A percentile compares a stretch with the other conserved stretches of the same genome.
Conservation (phyloP, 176 grass and related monocot genomes). For the Triticum monococcum region DNA sequence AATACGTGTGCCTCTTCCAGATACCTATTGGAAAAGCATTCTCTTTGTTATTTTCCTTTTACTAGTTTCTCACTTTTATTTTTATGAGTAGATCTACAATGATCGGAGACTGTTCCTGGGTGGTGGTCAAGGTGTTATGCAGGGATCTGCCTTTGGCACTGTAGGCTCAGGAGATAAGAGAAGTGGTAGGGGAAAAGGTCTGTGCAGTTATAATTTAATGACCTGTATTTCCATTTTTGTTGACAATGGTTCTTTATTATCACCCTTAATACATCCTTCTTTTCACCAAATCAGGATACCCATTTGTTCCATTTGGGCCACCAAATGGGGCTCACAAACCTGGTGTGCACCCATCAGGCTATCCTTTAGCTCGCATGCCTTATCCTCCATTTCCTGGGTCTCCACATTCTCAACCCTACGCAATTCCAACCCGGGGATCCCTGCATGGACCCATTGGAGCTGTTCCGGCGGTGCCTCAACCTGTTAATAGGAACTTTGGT, state of each 20-base stretch:
- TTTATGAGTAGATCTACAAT: slow-evolving; percentile 76
- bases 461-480: slow-evolving; percentile 69
- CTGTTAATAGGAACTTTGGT: slow-evolving; percentile 79
- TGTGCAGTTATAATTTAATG: neutral
- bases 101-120: slow-evolving; percentile 85
- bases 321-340: slow-evolving; percentile 76
- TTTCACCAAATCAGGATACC: slow-evolving; percentile 41
- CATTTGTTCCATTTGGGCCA: slow-evolving; percentile 82
- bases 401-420: slow-evolving; percentile 95
- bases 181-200: slow-evolving; percentile 79
- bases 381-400: slow-evolving; percentile 80
- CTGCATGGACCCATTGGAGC: slow-evolving; percentile 88
- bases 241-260: neutral
- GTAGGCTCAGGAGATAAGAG: slow-evolving; percentile 67
- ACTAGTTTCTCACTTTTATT: neutral
- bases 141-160: slow-evolving; percentile 56
- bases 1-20: neutral
- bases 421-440: slow-evolving; percentile 87
- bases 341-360: slow-evolving; percentile 75
- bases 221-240: neutral
- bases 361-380: slow-evolving; percentile 73
- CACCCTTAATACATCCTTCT: neutral
- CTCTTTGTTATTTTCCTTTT: neutral
- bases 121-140: slow-evolving; percentile 73
- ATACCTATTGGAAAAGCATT: slow-evolving; percentile 1